A percentile compares a stretch with the other conserved stretches of the same genome.
Evolutionary conservation across 2,329 filamentous ascomycete species (phyloP).

Genomic region (Sclerotinia nivalis): DNA sequence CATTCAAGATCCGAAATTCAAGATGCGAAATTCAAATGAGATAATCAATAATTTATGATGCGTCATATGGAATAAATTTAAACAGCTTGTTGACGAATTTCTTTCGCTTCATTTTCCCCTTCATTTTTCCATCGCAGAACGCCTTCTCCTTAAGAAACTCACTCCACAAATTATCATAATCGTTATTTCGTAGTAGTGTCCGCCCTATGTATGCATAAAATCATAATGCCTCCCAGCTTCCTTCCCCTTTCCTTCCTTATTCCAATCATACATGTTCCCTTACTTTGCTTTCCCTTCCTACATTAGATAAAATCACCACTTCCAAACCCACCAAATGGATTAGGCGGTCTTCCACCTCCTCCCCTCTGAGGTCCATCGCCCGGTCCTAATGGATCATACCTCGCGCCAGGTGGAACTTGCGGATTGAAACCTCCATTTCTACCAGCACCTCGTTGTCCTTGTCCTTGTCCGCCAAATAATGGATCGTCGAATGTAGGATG

Average conservation of each 20-base stretch:
- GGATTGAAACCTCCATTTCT: constrained; percentile 55
- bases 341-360: constrained; percentile 49
- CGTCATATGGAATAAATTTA: too few relatives aligned
- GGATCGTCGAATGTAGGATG: constrained; percentile 94
- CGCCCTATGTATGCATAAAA: background rate
- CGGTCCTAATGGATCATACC: constrained; percentile 85
- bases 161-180: background rate
- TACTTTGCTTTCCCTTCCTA: background rate
- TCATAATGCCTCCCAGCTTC: background rate
- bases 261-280: background rate
- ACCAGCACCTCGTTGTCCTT: constrained; percentile 45
- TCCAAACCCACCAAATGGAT: constrained; percentile 62
- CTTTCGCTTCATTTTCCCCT: too few relatives aligned
- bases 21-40: too few relatives aligned
- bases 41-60: too few relatives aligned
- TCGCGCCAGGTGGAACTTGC: constrained; percentile 80
- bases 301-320: constrained; percentile 53
- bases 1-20: too few relatives aligned
- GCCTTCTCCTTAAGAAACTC: background rate
- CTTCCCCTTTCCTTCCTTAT: background rate
- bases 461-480: constrained; percentile 62
- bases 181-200: background rate
- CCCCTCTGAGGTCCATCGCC: constrained; percentile 56
- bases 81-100: too few relatives aligned
- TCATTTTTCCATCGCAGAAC: background rate